These are phyloP conservation scores for Zygosaccharomyces pseudobailii DNA, from an alignment of 1,139 yeast species.

Conservation along the genomic window DNA sequence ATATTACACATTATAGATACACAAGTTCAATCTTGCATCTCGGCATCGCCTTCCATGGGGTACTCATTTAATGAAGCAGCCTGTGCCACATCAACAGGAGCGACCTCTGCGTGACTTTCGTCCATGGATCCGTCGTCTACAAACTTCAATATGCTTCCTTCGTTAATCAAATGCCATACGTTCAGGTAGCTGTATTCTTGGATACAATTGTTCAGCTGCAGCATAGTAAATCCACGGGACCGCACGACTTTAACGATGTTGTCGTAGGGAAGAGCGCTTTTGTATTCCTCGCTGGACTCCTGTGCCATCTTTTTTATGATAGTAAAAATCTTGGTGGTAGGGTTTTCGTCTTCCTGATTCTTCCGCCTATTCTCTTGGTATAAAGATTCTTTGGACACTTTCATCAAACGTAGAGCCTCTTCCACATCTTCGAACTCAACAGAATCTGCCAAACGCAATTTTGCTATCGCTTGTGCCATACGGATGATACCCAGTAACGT, in stretches of 20 bases:
- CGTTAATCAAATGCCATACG: constrained; percentile 73
- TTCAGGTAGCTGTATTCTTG: constrained; percentile 67
- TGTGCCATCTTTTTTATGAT: constrained; percentile 37
- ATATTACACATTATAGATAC: constrained; percentile 5
- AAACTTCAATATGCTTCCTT: constrained; percentile 46
- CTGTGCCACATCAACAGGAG: constrained; percentile 2
- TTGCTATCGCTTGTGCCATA: constrained; percentile 90
- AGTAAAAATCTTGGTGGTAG: constrained; percentile 58
- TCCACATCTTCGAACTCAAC: constrained; percentile 85
- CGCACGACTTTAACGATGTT: constrained; percentile 64
- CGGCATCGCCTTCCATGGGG: constrained; percentile 13
- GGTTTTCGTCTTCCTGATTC: constrained; percentile 50
- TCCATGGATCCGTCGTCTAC: constrained; percentile 35
- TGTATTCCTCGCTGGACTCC: constrained; percentile 36
- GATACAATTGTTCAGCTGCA: constrained; percentile 72
- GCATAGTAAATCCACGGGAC: constrained; percentile 79
- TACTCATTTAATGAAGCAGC: constrained; percentile 1
- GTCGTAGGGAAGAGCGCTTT: constrained; percentile 48
- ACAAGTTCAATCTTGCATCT: constrained; percentile 14
- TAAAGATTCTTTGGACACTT: constrained; percentile 81
- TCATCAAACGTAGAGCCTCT: constrained; percentile 83
- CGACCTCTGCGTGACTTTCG: constrained; percentile 4
- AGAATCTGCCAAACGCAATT: constrained; percentile 70
- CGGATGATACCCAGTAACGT: constrained; percentile 87
- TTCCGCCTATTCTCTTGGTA: constrained; percentile 46